Base-by-base conservation (phyloP, 2,329 filamentous ascomycete genomes). In the Ophiostoma populinum region DNA sequence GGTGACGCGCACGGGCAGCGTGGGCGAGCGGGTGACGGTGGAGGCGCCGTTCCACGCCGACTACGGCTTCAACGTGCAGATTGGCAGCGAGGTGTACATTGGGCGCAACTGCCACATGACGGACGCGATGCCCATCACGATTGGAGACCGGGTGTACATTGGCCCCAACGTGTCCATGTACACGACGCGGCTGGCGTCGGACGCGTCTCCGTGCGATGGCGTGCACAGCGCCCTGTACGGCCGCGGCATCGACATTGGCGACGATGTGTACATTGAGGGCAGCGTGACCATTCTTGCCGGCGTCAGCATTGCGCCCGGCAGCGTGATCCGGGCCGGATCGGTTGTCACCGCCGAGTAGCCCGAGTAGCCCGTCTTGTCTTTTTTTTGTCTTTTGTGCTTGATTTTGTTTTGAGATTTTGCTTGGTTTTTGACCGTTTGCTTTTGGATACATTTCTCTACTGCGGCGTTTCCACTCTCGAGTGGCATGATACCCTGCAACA, bases 11-110 rank as follows among this genome's bases (percentile, higher is more conserved):
- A 50, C 60, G 37, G 80, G 70, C 37, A 68, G 63, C 17, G 68
- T 90, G 5, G 82, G 82, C n/a, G 68, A 75, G 12, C 72, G 77
- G 37, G 77, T 81, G 5, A 64, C 76, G 27, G 79, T 98, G 18
- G 83, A 93, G 48, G 74, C 80, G 3, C 87, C 87, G 0, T 95
- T 98, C 53, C 75, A 67, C 31, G 94, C 87, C 52, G 85, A 94
- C 49, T 94, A 94, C 49, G 90, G 90, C 1, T 95, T 93, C 58
- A 95, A 98, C 53, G 79, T 95, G 47, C 69, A 70, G 32, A 80
- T 98, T 45, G 86, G 81, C 10, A 77, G 86, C 46, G 76, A 90
- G 43, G 82, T 92, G 3, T 70, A 76, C 37, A 80, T 98, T 45
- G 81, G 79, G 13, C 70, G 80, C 37, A 80, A 82, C 48, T 94